These are phyloP conservation scores for Cunninghamia lanceolata DNA, from an alignment of 75 land plant genomes.

Conservation along the genomic window DNA sequence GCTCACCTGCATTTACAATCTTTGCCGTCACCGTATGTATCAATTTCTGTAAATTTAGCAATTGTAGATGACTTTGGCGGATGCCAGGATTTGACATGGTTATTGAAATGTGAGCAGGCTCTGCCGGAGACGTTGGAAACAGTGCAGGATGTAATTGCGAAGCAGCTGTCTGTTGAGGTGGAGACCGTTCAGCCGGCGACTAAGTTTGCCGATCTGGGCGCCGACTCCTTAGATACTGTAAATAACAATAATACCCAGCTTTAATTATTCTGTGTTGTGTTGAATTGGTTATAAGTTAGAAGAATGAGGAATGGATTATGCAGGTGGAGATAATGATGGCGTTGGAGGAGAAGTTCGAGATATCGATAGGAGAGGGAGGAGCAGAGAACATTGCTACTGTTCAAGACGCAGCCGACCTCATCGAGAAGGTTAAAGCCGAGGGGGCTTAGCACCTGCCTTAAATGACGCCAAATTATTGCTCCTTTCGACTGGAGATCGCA, in stretches of 20 bases:
- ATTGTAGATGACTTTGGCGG: neutral
- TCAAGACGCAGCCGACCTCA: constrained; percentile 60
- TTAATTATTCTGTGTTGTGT: neutral
- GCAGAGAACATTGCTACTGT: constrained; percentile 58
- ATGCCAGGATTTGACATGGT: neutral
- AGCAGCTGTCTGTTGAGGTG: constrained; percentile 41
- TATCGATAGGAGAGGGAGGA: constrained; percentile 53
- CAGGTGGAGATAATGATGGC: constrained; percentile 78
- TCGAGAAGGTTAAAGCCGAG: constrained; percentile 43
- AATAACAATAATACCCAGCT: neutral
- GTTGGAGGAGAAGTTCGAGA: constrained; percentile 62
- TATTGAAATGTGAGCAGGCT: constrained; percentile 14
- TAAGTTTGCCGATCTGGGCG: constrained; percentile 66
- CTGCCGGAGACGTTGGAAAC: constrained; percentile 29
- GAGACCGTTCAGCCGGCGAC: constrained; percentile 40
- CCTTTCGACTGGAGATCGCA: neutral
- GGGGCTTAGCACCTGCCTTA: neutral
- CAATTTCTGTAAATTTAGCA: neutral
- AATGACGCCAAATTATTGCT: neutral
- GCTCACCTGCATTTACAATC: neutral
- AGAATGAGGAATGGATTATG: neutral
- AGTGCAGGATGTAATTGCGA: constrained; percentile 40
- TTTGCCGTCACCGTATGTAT: neutral
- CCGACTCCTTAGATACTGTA: constrained; percentile 68
- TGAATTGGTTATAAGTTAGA: neutral